These are phyloP conservation scores for Ophiocordyceps robertsii DNA, from an alignment of 2,329 filamentous ascomycete genomes.

Conservation along the genomic window DNA sequence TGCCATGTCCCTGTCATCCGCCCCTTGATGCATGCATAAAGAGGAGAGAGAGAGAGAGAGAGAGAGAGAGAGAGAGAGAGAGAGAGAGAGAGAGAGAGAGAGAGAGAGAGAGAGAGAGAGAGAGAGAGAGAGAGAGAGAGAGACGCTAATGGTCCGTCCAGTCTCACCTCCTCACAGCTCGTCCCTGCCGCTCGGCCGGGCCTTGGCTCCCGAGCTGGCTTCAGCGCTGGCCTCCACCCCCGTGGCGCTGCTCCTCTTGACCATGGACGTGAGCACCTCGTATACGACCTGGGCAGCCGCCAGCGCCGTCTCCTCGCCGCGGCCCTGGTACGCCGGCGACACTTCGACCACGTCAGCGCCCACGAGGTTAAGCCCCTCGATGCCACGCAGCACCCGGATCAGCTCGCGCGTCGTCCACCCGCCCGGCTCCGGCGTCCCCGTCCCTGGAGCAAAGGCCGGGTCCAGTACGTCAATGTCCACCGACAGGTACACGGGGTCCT, in stretches of 20 bases:
- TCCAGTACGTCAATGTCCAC: constrained; percentile 79
- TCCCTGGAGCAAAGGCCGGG: constrained; percentile 53
- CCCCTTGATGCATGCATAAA: too few species aligned
- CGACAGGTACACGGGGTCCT: constrained; percentile 68
- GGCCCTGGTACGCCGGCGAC: constrained; percentile 69
- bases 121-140: too few species aligned
- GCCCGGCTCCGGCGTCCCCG: constrained; percentile 79
- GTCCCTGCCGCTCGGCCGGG: constrained; percentile 17
- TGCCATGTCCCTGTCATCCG: too few species aligned
- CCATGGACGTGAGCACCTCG: constrained; percentile 70
- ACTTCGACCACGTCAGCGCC: constrained; percentile 84
- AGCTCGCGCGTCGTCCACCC: constrained; percentile 86
- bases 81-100: too few species aligned
- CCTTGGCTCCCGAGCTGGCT: constrained; percentile 8
- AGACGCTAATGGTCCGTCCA: too few species aligned
- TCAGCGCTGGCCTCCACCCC: too few species aligned
- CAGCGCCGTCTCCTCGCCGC: constrained; percentile 67
- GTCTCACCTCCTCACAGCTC: constrained; percentile 17
- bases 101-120: too few species aligned
- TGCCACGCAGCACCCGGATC: constrained; percentile 67
- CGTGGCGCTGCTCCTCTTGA: constrained; percentile 28
- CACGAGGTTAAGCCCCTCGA: constrained; percentile 74
- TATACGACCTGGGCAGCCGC: constrained; percentile 75
- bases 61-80: too few species aligned
- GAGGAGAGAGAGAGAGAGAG: too few species aligned